These are phyloP conservation scores for Phytophthora meadii DNA, from an alignment of 352 stramenopile species.

Conservation along the genomic window DNA sequence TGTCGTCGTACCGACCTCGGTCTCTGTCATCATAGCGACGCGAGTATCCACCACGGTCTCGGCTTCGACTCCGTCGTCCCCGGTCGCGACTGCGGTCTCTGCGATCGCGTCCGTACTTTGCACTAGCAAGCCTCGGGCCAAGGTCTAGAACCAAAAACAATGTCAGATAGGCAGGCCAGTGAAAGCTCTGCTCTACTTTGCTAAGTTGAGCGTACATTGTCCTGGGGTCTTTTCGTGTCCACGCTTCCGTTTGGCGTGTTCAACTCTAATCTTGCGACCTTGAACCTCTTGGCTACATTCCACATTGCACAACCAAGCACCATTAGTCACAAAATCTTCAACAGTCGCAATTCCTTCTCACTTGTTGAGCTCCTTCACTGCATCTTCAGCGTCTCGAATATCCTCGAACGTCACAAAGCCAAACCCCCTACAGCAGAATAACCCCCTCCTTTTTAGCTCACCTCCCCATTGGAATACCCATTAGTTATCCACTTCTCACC, in stretches of 20 bases:
- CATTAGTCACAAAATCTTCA: constrained; percentile 5
- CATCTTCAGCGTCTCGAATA: constrained; percentile 75
- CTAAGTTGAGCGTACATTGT: constrained; percentile 50
- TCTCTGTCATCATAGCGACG: constrained; percentile 58
- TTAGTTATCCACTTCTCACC: constrained; percentile 32
- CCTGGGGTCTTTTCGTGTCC: constrained; percentile 86
- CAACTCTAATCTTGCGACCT: constrained; percentile 74
- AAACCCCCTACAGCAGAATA: constrained; percentile 53
- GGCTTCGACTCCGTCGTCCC: constrained; percentile 53
- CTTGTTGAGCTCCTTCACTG: constrained; percentile 83
- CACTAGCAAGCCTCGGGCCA: constrained; percentile 72
- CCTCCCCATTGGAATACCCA: not conserved
- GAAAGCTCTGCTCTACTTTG: not conserved
- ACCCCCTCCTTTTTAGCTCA: not conserved
- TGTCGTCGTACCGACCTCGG: constrained; percentile 51
- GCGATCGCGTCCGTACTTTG: constrained; percentile 70
- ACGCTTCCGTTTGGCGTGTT: constrained; percentile 83
- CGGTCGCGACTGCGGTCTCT: constrained; percentile 58
- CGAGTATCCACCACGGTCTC: constrained; percentile 49
- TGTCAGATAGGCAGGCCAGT: not conserved
- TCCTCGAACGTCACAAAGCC: constrained; percentile 85
- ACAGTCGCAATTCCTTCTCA: constrained; percentile 33
- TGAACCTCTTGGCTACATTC: constrained; percentile 73
- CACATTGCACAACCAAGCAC: not conserved
- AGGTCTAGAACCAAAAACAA: constrained; percentile 50